Conservation (phyloP, 2,329 filamentous ascomycete genomes). For the Aureobasidium sp. region DNA sequence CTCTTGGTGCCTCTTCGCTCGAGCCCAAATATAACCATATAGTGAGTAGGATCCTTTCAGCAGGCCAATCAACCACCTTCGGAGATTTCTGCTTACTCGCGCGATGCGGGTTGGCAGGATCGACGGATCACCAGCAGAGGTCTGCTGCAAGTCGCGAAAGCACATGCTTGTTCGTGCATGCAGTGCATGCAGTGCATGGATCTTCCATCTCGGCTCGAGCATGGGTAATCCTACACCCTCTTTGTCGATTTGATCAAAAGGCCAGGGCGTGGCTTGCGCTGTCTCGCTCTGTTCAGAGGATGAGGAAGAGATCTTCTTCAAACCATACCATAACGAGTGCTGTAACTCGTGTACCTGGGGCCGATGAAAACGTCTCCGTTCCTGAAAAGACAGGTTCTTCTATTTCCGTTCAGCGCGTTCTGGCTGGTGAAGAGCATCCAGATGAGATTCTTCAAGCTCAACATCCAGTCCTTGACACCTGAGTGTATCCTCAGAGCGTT, state of each 20-base stretch:
- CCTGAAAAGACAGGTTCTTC: neutral
- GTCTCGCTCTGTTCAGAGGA: neutral
- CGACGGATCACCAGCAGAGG: constrained; percentile 5
- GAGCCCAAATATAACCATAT: constrained; percentile 1
- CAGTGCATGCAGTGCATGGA: neutral
- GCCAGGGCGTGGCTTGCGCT: neutral
- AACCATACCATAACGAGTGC: neutral
- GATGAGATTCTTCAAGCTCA: neutral
- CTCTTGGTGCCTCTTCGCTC: neutral
- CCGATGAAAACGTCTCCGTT: neutral
- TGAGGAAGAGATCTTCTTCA: neutral
- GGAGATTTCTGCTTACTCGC: constrained; percentile 8
- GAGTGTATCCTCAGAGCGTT: neutral
- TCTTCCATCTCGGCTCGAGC: neutral
- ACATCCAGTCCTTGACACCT: neutral
- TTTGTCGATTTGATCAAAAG: neutral
- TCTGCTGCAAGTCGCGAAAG: neutral
- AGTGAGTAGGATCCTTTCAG: neutral
- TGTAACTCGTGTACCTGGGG: constrained; percentile 7
- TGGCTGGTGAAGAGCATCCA: neutral
- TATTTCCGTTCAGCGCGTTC: neutral
- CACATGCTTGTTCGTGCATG: constrained; percentile 8
- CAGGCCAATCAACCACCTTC: neutral
- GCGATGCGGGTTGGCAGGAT: constrained; percentile 1
- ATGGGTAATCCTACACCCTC: neutral